Percentiles rank a stretch among this genome's conserved stretches.
These are phyloP conservation scores for Zygosaccharomyces pseudorouxii DNA, from an alignment of 805 yeast genomes.

Conservation along the genomic window DNA sequence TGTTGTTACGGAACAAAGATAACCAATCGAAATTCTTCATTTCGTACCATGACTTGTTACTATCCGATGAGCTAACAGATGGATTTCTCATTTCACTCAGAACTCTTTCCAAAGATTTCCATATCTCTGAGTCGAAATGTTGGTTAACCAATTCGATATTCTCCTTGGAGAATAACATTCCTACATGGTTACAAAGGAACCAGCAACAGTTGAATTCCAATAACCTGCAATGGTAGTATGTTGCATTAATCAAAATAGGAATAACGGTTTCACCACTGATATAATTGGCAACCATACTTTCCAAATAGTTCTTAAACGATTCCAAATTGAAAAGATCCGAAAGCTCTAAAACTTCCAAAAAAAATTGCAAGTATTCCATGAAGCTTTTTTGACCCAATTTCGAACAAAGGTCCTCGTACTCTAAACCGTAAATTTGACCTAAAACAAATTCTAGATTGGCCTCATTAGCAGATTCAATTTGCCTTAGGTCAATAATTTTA, in stretches of 20 bases:
- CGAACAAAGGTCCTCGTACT: constrained; percentile 17
- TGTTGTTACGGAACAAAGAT: constrained; percentile 35
- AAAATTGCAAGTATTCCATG: constrained; percentile 19
- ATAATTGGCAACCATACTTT: constrained; percentile 53
- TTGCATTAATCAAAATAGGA: constrained; percentile 51
- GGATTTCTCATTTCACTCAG: constrained; percentile 8
- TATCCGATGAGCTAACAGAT: background rate
- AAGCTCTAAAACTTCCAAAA: constrained; percentile 55
- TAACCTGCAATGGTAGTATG: constrained; percentile 46
- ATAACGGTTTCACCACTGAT: constrained; percentile 58
- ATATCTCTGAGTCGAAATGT: constrained; percentile 20
- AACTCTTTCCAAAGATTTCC: constrained; percentile 24
- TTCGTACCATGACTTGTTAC: constrained; percentile 30
- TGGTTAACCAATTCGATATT: constrained; percentile 35
- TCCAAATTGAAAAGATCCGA: constrained; percentile 60
- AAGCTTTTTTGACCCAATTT: constrained; percentile 18
- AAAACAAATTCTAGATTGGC: constrained; percentile 47
- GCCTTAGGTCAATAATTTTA: constrained; percentile 40
- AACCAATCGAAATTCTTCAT: constrained; percentile 30
- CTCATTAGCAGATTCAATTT: constrained; percentile 33
- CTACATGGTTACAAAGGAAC: constrained; percentile 64
- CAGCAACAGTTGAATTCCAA: constrained; percentile 59
- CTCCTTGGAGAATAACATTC: constrained; percentile 50
- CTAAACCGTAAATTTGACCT: constrained; percentile 52
- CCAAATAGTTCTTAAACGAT: constrained; percentile 57